Base-by-base conservation (phyloP, 352 stramenopile species). In the Phytophthora crassamura region DNA sequence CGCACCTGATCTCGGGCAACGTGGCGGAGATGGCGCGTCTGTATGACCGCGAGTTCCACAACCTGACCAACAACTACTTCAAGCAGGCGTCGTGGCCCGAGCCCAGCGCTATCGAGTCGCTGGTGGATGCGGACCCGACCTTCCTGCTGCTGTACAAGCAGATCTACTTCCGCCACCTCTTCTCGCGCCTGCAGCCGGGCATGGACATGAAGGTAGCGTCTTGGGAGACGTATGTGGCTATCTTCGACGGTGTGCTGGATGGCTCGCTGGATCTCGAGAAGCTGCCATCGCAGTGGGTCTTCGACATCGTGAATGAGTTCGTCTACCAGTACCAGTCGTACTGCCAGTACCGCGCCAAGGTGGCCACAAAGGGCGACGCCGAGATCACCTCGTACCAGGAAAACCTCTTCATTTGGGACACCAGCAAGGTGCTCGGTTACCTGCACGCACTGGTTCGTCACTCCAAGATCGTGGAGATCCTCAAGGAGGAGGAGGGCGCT, bases 311-410 rank as follows among this genome's bases (percentile, higher is more conserved):
- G 11, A 90, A 98, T 67, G 98, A 99, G 83, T 99, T 99, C 68
- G 91, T 99, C 1, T 99, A 99, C 80, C 97, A 99, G 80, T 99
- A 99, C 84, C 97, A 99, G 81, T 96, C 93, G 59, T 99, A 99
- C 74, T 98, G 94, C 76, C 96, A 99, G 78, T 98, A 98, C 75
- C 89, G 95, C 46, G 95, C 89, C 33, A 93, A 96, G 79, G 58
- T 91, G 72, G 69, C 71, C 22, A 62, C 77, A 54, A 91, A 93
- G 69, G 67, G 64, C 34, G 81, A 95, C 60, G 58, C 67, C 25
- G 80, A 92, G 64, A 78, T 81, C 46, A 73, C 67, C 12, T 57
- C 77, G 33, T 89, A 89, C 66, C 66, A 84, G 46, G 74, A 90
- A 65, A 85, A 97, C 69, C 59, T 76, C n/a, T 90, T 96, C 67